phyloP scores from a whole-genome alignment of 129 eudicot species.

The Escallonia rubra region DNA sequence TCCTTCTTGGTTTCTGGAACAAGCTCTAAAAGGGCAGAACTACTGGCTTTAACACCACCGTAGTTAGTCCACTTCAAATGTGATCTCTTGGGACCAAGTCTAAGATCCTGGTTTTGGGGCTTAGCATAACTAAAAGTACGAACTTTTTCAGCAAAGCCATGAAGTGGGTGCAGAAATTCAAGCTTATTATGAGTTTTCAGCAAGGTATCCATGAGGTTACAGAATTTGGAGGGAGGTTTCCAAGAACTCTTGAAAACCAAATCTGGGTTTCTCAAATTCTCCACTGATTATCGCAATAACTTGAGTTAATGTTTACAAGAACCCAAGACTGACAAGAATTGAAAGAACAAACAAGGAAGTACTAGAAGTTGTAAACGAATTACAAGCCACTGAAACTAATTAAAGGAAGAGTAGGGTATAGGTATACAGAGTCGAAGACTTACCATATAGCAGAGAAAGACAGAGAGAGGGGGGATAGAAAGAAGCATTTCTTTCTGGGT shows the following conservation, averaged over 20 bases:
- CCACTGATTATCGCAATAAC: slow-evolving; percentile 1
- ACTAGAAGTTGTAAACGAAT: background rate
- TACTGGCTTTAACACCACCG: slow-evolving; percentile 45
- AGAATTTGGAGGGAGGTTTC: slow-evolving; percentile 4
- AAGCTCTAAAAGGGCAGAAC: slow-evolving; percentile 86
- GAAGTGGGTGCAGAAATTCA: slow-evolving; percentile 60
- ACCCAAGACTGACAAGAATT: background rate
- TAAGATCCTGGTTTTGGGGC: slow-evolving; percentile 37
- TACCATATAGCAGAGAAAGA: slow-evolving; percentile 21
- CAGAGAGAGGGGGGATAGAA: background rate
- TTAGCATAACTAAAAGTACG: slow-evolving; percentile 39
- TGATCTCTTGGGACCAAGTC: slow-evolving; percentile 42
- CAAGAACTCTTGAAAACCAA: background rate
- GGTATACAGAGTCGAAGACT: slow-evolving; percentile 21
- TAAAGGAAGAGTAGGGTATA: slow-evolving; percentile 1
- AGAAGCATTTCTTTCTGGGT: slow-evolving; percentile 5
- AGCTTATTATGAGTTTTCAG: slow-evolving; percentile 73
- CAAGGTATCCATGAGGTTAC: slow-evolving; percentile 67
- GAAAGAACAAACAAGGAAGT: slow-evolving; percentile 15
- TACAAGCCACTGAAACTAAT: background rate
- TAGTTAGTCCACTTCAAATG: slow-evolving; percentile 35
- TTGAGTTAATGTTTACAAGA: slow-evolving; percentile 3
- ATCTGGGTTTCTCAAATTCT: slow-evolving; percentile 11
- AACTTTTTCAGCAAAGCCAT: slow-evolving; percentile 55
- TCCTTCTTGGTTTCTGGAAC: slow-evolving; percentile 93